Evolutionary conservation across 2,329 filamentous ascomycete species (phyloP), one percentile per base, ranked within the genome.

Genomic region (Verticillium isaacii): DNA sequence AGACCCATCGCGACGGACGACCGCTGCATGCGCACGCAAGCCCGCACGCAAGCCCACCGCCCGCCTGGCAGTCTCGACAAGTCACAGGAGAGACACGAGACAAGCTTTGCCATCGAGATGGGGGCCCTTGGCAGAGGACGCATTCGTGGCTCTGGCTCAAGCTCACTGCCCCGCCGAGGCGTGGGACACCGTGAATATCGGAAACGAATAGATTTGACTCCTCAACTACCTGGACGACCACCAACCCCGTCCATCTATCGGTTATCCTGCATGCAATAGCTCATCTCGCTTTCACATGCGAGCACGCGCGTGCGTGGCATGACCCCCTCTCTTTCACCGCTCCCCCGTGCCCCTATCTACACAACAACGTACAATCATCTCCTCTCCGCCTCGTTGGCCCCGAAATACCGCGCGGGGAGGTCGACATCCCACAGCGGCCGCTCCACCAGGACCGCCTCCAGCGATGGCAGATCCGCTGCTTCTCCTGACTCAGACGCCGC

Each of bases 381-480:
- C 67, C 74, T 74, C 71, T 82, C 80, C 75, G 77, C 80, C 70
- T 85, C 82, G 65, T 82, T 78, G 45, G 86, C 83, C 29, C 80
- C 84, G 68, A 86, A 82, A 74, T 89, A 94, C 60, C 88, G 82
- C 67, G 89, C 88, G 2, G 90, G 88, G 72, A 93, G 78, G 66
- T 93, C 89, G 63, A 93, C 81, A 74, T 96, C 91, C 87, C 90
- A 95, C 68, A 88, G 82, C 23, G 94, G 93, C 69, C 93, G 82
- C 80, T 98, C 94, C 15, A 98, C 87, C 59, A 98, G 80, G 2
- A 92, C 93, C 56, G 97, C 90, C 76, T 99, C 95, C 5, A 90
- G 76, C 12, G 78, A 36, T 4, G 74, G 68, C 74, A 63, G 67
- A 11, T 39, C 63, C 9, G 32, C 37, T n/a, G 50, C 39, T 14